Evolutionary conservation across 2,329 filamentous ascomycete genomes (phyloP).

Genomic region (Trichoderma hamatum): DNA sequence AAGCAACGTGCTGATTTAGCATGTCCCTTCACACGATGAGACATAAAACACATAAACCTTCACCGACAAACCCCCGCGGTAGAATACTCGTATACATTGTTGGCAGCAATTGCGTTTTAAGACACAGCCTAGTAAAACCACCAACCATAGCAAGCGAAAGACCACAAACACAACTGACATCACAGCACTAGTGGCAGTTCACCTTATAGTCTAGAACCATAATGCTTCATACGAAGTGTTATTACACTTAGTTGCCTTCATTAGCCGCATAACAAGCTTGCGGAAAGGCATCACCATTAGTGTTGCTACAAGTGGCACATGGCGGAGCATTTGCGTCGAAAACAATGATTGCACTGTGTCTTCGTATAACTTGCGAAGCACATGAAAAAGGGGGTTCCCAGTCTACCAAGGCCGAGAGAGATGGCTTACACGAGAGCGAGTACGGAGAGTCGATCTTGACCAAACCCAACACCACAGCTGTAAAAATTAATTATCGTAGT

Average conservation of each 20-base stretch:
- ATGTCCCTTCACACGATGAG: not conserved
- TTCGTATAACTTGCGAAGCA: slow-evolving; percentile 15
- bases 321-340: slow-evolving; percentile 1
- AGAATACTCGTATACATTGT: not conserved
- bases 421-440: slow-evolving; percentile 11
- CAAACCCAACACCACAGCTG: not conserved
- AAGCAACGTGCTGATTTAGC: not conserved
- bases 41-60: not conserved
- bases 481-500: not conserved
- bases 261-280: slow-evolving; percentile 11
- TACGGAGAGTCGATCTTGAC: not conserved
- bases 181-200: slow-evolving; percentile 15
- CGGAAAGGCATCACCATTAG: slow-evolving; percentile 1
- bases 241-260: slow-evolving; percentile 1
- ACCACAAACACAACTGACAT: slow-evolving; percentile 9
- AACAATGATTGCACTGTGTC: not conserved
- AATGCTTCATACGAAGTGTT: slow-evolving; percentile 5
- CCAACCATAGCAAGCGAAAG: not conserved
- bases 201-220: slow-evolving; percentile 8
- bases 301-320: not conserved
- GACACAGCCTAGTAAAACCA: not conserved
- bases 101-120: not conserved
- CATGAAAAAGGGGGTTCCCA: not conserved
- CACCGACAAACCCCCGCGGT: slow-evolving; percentile 3
- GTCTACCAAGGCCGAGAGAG: not conserved